Conservation (phyloP, 257 asterid genomes). For the Gentiana straminea region DNA sequence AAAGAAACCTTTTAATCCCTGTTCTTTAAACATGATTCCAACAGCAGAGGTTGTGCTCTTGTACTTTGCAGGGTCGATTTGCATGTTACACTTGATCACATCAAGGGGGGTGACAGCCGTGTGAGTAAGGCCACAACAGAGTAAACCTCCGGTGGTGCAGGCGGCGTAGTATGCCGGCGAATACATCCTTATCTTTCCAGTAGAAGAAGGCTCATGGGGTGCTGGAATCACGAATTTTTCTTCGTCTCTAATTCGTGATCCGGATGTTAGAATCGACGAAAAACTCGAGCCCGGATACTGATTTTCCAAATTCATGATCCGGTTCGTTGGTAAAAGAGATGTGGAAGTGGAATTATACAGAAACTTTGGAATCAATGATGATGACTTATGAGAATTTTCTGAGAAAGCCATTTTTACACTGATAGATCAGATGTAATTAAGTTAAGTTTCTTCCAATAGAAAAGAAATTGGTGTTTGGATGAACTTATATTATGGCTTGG, state of each 20-base stretch:
- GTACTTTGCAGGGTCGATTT: conserved; percentile 78
- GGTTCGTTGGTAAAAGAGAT: conserved; percentile 3
- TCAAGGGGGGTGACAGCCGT: conserved; percentile 78
- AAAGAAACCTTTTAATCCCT: conserved; percentile 60
- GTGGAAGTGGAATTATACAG: conserved; percentile 11
- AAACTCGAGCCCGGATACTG: not conserved
- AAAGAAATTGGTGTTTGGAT: too few relatives aligned
- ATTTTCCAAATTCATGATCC: conserved; percentile 7
- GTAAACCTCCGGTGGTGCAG: conserved; percentile 48
- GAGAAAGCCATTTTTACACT: conserved; percentile 13
- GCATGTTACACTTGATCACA: conserved; percentile 90
- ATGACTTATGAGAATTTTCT: conserved; percentile 12
- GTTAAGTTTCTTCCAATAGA: too few relatives aligned
- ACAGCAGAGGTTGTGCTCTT: conserved; percentile 60
- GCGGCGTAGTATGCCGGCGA: conserved; percentile 61
- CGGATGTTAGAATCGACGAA: not conserved
- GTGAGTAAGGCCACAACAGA: conserved; percentile 75
- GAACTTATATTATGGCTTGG: too few relatives aligned
- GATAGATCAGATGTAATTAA: too few relatives aligned
- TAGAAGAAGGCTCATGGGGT: conserved; percentile 42
- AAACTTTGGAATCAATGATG: conserved; percentile 20
- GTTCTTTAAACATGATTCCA: conserved; percentile 50
- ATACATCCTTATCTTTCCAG: conserved; percentile 44
- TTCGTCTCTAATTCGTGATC: conserved; percentile 9
- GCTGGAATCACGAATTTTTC: conserved; percentile 35